Evolutionary conservation across 768 basidiomycete genomes (phyloP).

Genomic region (Fomitopsis serialis): DNA sequence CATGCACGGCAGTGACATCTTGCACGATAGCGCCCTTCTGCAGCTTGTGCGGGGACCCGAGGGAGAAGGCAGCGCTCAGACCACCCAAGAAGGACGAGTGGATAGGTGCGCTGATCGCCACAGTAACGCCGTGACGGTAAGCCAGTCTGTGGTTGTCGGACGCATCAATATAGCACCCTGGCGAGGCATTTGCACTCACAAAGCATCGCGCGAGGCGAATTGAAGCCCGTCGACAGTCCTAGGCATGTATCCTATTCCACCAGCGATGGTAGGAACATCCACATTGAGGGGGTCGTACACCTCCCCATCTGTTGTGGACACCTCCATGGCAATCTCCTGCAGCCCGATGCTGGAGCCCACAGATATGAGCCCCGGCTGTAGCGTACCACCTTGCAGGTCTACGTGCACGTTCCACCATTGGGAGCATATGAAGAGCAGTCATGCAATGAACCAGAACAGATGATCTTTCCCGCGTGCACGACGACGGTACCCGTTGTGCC

Average conservation of each 20-base stretch:
- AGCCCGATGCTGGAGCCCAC: slow-evolving; percentile 60
- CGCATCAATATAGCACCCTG: too few relatives aligned
- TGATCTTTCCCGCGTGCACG: slow-evolving; percentile 47
- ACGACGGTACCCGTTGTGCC: slow-evolving; percentile 31
- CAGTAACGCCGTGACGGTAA: slow-evolving; percentile 42
- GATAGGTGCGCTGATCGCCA: slow-evolving; percentile 32
- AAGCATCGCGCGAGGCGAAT: slow-evolving; percentile 33
- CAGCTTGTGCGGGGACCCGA: slow-evolving; percentile 35
- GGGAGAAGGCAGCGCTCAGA: slow-evolving; percentile 37
- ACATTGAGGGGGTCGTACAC: slow-evolving; percentile 42
- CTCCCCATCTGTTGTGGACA: slow-evolving; percentile 56
- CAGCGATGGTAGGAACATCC: slow-evolving; percentile 36
- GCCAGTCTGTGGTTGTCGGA: slow-evolving; percentile 41
- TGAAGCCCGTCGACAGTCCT: slow-evolving; percentile 62
- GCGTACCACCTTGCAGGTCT: slow-evolving; percentile 60
- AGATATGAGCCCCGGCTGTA: slow-evolving; percentile 57
- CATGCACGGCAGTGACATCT: slow-evolving; percentile 33
- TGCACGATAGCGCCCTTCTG: slow-evolving; percentile 37
- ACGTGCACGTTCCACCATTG: slow-evolving; percentile 22
- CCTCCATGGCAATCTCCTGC: slow-evolving; percentile 57
- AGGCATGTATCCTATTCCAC: slow-evolving; percentile 39
- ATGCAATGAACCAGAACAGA: slow-evolving; percentile 35
- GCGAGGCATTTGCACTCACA: too few relatives aligned
- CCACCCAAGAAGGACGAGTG: slow-evolving; percentile 31
- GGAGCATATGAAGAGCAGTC: slow-evolving; percentile 8